Evolutionary conservation across 345 rosid species (phyloP).

Genomic region (Camelina neglecta): DNA sequence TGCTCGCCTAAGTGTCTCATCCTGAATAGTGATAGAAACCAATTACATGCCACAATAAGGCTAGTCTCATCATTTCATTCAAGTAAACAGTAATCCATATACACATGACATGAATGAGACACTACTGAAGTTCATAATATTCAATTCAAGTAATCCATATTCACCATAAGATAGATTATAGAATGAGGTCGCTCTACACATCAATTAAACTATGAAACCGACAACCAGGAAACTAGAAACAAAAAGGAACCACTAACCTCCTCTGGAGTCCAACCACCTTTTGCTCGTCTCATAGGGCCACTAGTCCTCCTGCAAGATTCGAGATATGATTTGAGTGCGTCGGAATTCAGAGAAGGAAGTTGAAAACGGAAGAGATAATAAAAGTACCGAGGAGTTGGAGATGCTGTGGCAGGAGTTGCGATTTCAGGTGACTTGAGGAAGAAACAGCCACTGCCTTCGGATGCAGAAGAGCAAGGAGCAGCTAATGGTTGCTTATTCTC

Average conservation of each 20-base stretch:
- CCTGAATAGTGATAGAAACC: slow-evolving; percentile 51
- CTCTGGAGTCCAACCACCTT: slow-evolving; percentile 97
- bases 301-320: slow-evolving; percentile 73
- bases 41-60: slow-evolving; percentile 20
- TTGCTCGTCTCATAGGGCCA: slow-evolving; percentile 95
- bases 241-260: slow-evolving; percentile 57
- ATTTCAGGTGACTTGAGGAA: slow-evolving; percentile 67
- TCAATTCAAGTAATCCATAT: neutral
- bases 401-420: slow-evolving; percentile 67
- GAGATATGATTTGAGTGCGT: neutral
- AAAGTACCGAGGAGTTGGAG: slow-evolving; percentile 67
- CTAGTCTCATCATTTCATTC: neutral
- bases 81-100: neutral
- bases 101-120: neutral
- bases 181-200: neutral
- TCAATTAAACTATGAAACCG: neutral
- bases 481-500: slow-evolving; percentile 82
- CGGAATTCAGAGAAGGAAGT: slow-evolving; percentile 1
- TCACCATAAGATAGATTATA: neutral
- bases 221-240: neutral
- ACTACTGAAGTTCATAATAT: no score
- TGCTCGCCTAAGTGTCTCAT: slow-evolving; percentile 82
- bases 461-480: slow-evolving; percentile 74
- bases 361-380: neutral
- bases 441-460: slow-evolving; percentile 73